A percentile compares a stretch with the other conserved stretches of the same genome.
These are phyloP conservation scores for Trametes villosa DNA, from an alignment of 768 basidiomycete species.

Conservation along the genomic window DNA sequence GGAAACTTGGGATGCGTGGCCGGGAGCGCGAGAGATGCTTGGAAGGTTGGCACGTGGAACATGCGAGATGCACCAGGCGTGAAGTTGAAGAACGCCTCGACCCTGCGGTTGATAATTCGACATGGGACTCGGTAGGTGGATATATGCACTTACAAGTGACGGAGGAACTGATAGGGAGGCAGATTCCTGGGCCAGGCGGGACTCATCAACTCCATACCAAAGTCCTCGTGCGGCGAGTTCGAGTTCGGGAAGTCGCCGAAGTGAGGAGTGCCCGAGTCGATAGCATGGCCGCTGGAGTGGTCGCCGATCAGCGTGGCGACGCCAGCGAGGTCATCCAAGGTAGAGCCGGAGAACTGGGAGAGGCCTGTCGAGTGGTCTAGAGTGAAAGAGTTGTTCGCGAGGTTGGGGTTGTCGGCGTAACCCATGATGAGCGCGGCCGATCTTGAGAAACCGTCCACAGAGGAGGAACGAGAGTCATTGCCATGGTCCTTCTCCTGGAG, in stretches of 20 bases:
- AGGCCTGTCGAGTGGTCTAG: not conserved
- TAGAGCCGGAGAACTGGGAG: not conserved
- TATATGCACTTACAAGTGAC: conserved; percentile 59
- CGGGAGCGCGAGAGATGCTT: conserved; percentile 64
- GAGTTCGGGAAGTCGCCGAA: not conserved
- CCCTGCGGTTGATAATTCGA: conserved; percentile 40
- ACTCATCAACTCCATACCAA: conserved; percentile 29
- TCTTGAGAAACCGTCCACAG: not conserved
- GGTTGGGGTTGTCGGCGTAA: too few species aligned
- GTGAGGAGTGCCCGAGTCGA: not conserved
- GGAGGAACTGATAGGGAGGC: conserved; percentile 63
- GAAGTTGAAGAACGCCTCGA: conserved; percentile 80
- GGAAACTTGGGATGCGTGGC: conserved; percentile 79
- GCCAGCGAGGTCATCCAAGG: conserved; percentile 22
- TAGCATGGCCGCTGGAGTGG: not conserved
- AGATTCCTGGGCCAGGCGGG: conserved; percentile 61
- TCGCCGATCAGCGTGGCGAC: conserved; percentile 13
- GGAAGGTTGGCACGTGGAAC: conserved; percentile 68
- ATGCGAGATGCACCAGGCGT: conserved; percentile 76
- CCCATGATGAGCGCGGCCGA: not conserved
- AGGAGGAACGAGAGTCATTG: conserved; percentile 1
- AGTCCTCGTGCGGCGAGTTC: not conserved
- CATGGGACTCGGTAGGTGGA: not conserved
- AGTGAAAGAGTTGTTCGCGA: not conserved
- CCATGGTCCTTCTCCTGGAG: conserved; percentile 57